These are phyloP conservation scores for Calonectria henricotiae DNA, from an alignment of 2,329 filamentous ascomycete genomes.

Conservation along the genomic window DNA sequence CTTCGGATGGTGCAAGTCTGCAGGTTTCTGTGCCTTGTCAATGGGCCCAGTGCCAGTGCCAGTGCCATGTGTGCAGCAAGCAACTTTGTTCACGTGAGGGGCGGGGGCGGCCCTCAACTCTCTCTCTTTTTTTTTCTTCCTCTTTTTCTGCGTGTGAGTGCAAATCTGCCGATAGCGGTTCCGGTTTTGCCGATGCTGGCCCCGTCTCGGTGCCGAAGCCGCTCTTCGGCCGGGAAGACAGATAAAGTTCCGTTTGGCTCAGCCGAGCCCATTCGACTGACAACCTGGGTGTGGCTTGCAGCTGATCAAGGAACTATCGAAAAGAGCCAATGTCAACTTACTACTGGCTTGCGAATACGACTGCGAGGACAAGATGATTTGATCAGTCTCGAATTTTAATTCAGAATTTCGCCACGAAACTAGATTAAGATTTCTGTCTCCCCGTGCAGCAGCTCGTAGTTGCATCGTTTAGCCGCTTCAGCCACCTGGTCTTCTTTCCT, in stretches of 20 bases:
- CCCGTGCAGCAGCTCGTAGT: too few relatives aligned
- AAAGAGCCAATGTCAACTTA: too few relatives aligned
- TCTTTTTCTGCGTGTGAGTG: background rate
- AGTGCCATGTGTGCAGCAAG: background rate
- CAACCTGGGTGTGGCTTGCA: conserved; percentile 12
- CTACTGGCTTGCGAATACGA: too few relatives aligned
- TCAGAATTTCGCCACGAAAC: background rate
- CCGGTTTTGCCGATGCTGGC: conserved; percentile 20
- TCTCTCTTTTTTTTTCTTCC: background rate
- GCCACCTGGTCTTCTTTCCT: background rate
- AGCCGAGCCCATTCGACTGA: too few relatives aligned
- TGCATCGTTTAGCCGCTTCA: too few relatives aligned
- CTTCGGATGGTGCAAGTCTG: background rate
- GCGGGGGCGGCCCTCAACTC: background rate
- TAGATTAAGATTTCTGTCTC: background rate
- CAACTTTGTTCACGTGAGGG: conserved; percentile 20
- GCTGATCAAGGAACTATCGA: conserved; percentile 9
- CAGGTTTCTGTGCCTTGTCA: too few relatives aligned
- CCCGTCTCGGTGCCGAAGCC: conserved; percentile 44
- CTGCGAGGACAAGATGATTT: too few relatives aligned
- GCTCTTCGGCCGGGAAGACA: conserved; percentile 42
- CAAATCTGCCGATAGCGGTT: conserved; percentile 5
- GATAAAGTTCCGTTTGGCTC: background rate
- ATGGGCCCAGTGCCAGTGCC: background rate
- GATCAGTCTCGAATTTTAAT: too few relatives aligned